Evolutionary conservation across 1,284 basidiomycete genomes (phyloP), one percentile per base, ranked within the genome.

Genomic region (Puccinia hordei): DNA sequence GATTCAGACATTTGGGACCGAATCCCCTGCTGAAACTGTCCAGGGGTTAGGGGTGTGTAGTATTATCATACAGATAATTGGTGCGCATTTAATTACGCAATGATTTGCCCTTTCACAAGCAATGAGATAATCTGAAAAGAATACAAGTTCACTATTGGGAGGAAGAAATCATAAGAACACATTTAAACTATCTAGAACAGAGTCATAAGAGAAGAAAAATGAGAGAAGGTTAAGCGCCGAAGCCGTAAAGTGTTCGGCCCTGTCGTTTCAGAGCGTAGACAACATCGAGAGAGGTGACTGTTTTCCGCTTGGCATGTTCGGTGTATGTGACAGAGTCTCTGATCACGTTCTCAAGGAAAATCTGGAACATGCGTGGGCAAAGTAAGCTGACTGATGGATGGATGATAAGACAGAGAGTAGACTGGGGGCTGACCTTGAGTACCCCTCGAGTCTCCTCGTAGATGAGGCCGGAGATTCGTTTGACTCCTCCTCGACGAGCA

Each of bases 401-500:
- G 6, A 57, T 38, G 59, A n/a, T n/a, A n/a, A n/a, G n/a, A n/a
- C n/a, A n/a, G n/a, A 24, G 19, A 10, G 30, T 12, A 51, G 27
- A 33, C 13, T 24, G 13, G 13, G 24, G 61, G 35, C 73, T 61
- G 5, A 75, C 90, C 87, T 91, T 92, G 85, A 93, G 88, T 71
- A 92, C 63, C 19, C 91, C 90, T 83, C 94, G 92, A 81, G 93
- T 94, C 90, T 95, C 93, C 87, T 66, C 63, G 17, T 66, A 66
- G 41, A 66, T 93, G 83, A 93, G 89, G 85, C 92, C 92, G 73
- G 93, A 93, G 87, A 93, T 93, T 91, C 92, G 92, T 89, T 95
- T 94, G 85, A 94, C 93, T 91, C 93, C 93, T 86, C 94, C 94
- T 89, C 94, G 92, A 87, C 94, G 93, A 61, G 94, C 94, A 82